Conservation (phyloP, 2,329 filamentous ascomycete species). For the Xylaria polymorpha region DNA sequence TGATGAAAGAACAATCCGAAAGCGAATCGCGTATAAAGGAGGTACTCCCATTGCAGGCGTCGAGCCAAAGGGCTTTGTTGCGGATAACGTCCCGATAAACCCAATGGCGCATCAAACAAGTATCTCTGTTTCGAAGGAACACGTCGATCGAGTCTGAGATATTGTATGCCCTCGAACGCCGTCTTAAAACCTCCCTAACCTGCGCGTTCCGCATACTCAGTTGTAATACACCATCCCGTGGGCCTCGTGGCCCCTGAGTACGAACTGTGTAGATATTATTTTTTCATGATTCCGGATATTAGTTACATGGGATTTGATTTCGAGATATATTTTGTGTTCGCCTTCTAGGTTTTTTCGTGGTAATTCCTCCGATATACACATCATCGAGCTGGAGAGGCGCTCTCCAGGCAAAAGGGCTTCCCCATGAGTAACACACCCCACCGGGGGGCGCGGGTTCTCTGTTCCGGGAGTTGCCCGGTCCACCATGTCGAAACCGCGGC, state of each 20-base stretch:
- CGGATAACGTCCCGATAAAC: constrained; percentile 3
- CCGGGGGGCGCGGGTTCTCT: constrained; percentile 27
- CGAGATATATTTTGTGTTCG: too few relatives aligned
- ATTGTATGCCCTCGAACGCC: background rate
- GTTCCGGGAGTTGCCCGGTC: constrained; percentile 29
- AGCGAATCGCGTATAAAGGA: constrained; percentile 17
- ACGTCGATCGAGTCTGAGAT: background rate
- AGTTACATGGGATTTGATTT: background rate
- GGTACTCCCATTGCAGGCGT: background rate
- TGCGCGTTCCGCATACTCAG: background rate
- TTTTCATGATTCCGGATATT: background rate
- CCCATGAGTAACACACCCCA: constrained; percentile 19
- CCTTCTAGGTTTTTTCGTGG: background rate
- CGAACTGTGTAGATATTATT: background rate
- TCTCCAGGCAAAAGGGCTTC: constrained; percentile 2
- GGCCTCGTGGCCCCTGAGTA: background rate
- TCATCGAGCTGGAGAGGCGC: background rate
- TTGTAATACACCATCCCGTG: background rate
- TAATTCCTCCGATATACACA: background rate
- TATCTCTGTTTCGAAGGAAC: background rate
- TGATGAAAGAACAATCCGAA: constrained; percentile 22
- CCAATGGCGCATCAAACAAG: background rate
- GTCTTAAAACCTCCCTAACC: background rate
- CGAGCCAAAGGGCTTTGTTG: constrained; percentile 21
- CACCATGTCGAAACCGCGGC: constrained; percentile 17